phyloP scores from a whole-genome alignment of 352 stramenopile species.

The Nothophytophthora sp. region DNA sequence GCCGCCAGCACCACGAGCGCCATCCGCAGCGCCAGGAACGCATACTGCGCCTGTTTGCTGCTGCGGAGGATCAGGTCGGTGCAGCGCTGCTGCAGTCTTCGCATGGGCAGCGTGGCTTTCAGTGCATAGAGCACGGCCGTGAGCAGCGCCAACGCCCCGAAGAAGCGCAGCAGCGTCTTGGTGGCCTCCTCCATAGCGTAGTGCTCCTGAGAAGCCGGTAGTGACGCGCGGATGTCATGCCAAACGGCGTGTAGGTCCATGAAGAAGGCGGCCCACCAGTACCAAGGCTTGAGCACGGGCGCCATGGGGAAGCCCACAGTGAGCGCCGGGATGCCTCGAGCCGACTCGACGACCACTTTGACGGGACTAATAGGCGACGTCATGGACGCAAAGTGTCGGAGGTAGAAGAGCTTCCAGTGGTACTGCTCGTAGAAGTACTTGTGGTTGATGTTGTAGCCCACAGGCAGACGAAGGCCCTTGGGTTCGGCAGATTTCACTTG shows the following conservation, averaged over 20 bases:
- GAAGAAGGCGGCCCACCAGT: slow-evolving; percentile 85
- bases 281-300: slow-evolving; percentile 88
- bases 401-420: slow-evolving; percentile 87
- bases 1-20: slow-evolving; percentile 57
- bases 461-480: slow-evolving; percentile 77
- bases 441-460: slow-evolving; percentile 92
- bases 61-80: slow-evolving; percentile 60
- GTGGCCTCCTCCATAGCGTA: slow-evolving; percentile 71
- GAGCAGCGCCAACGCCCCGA: slow-evolving; percentile 54
- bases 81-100: slow-evolving; percentile 57
- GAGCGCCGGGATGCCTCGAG: slow-evolving; percentile 70
- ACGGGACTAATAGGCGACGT: slow-evolving; percentile 85
- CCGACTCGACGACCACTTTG: slow-evolving; percentile 85
- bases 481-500: slow-evolving; percentile 40
- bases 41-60: slow-evolving; percentile 42
- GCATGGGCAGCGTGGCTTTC: slow-evolving; percentile 69
- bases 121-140: slow-evolving; percentile 62
- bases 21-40: slow-evolving; percentile 59
- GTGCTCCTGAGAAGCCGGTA: slow-evolving; percentile 64
- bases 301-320: slow-evolving; percentile 88
- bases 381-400: slow-evolving; percentile 86
- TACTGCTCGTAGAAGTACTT: slow-evolving; percentile 92
- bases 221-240: slow-evolving; percentile 82
- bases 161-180: slow-evolving; percentile 66
- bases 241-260: slow-evolving; percentile 83